A percentile compares a stretch with the other conserved stretches of the same genome.
Evolutionary conservation across 257 asterid species (phyloP).

Genomic region (Gentiana macrophylla): DNA sequence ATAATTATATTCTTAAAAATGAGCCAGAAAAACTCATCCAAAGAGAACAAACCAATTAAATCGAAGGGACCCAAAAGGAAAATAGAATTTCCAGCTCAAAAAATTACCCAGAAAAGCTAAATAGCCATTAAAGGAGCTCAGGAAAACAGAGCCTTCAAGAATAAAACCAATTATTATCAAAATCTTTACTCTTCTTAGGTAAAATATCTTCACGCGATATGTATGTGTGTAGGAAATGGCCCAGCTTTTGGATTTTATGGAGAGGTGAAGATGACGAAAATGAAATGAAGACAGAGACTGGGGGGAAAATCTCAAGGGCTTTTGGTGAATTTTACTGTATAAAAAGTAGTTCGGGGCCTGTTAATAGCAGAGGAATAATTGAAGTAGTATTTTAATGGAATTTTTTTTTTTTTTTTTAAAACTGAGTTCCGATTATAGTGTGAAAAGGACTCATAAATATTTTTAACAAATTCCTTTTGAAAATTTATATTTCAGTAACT

Average conservation of each 20-base stretch:
- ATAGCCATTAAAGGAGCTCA: constrained; percentile 49
- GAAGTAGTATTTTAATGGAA: constrained; percentile 23
- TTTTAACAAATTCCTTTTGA: too few relatives aligned
- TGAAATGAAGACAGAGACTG: constrained; percentile 7
- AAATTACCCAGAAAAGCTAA: constrained; percentile 34
- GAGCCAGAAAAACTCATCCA: background rate
- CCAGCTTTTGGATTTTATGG: too few relatives aligned
- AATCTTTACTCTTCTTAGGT: background rate
- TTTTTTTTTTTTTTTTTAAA: too few relatives aligned
- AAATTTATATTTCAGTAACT: too few relatives aligned
- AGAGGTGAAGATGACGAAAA: background rate
- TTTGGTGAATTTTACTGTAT: background rate
- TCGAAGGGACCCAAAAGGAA: background rate
- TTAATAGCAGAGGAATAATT: constrained; percentile 31
- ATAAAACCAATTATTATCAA: constrained; percentile 2
- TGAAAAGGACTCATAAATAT: too few relatives aligned
- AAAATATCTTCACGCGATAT: too few relatives aligned
- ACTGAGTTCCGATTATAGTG: too few relatives aligned
- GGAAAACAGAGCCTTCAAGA: constrained; percentile 15
- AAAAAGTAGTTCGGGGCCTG: constrained; percentile 7
- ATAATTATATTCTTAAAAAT: background rate
- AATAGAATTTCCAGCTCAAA: background rate
- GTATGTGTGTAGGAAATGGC: background rate
- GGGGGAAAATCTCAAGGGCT: constrained; percentile 15
- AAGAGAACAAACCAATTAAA: background rate